Evolutionary conservation across 192 early-diverging fungal genomes (phyloP), one percentile per base, ranked within the genome.

Genomic region (Coemansia sp.): DNA sequence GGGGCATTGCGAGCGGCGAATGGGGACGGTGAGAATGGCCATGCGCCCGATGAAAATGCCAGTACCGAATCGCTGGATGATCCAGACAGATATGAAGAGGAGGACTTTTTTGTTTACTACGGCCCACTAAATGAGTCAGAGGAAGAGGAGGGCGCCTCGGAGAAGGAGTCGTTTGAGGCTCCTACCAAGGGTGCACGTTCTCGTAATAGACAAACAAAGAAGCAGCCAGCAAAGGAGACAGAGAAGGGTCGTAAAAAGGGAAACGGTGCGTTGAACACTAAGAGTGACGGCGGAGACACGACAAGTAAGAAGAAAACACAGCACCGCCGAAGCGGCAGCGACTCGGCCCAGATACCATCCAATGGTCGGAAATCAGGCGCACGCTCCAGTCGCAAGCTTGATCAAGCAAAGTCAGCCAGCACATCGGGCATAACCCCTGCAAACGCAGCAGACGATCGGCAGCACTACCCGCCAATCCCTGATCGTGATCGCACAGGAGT

Each of bases 61-160:
- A 59, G 25, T n/a, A 30, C 29, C 5, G 11, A 39, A 14, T 17
- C 57, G 21, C 57, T 70, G 55, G 78, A 81, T 17, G 73, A 81
- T 29, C 33, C 72, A 21, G 80, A 83, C 63, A 68, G 55, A 23
- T 77, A 74, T 21, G 60, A 78, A 0, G 76, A 72, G 30, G 80
- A 78, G 23, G 80, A 83, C 59, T 83, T 78, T 63, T 83, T 83
- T 57, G 80, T 83, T 19, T 83, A 83, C 50, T 71, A 65, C 58
- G 80, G 80, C 2, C 80, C 80, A 36, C 57, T 83, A 52, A 83
- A 83, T 67, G 80, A 83, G 53, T 51, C 65, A 20, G 63, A 33
- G 11, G 39, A 46, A 25, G 63, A 51, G 23, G 64, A 51, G 19
- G 68, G 27, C 23, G 58, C 29, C 23, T 56, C 62, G 8, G 76